These are phyloP conservation scores for Debaryomyces prosopidis DNA, from an alignment of 805 yeast species.

Conservation along the genomic window DNA sequence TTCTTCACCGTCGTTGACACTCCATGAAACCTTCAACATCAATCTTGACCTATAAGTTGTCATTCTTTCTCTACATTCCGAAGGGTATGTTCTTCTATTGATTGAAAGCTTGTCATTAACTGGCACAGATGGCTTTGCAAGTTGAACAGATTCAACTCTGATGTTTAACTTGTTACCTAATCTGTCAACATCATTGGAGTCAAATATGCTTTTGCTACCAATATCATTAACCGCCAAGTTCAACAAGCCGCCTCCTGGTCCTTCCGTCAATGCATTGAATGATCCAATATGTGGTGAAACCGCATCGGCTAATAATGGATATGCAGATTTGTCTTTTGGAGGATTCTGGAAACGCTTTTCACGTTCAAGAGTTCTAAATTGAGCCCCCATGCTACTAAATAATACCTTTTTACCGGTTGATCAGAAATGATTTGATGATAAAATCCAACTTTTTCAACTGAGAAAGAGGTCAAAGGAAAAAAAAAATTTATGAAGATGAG, in stretches of 20 bases:
- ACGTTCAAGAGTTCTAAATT: constrained; percentile 82
- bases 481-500: constrained; percentile 12
- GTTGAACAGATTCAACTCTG: constrained; percentile 86
- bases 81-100: constrained; percentile 78
- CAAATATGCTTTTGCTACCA: constrained; percentile 83
- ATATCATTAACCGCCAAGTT: constrained; percentile 87
- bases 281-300: constrained; percentile 95
- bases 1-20: constrained; percentile 86
- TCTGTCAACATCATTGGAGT: constrained; percentile 65
- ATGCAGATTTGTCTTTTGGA: constrained; percentile 81
- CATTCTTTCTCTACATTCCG: constrained; percentile 85
- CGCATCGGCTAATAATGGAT: constrained; percentile 82
- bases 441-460: neutral
- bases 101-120: constrained; percentile 69
- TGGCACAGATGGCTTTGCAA: constrained; percentile 80
- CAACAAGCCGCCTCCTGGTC: constrained; percentile 80
- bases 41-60: constrained; percentile 77
- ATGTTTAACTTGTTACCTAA: constrained; percentile 83
- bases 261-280: constrained; percentile 91
- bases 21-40: constrained; percentile 77
- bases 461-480: neutral
- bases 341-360: constrained; percentile 85
- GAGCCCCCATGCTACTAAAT: constrained; percentile 45
- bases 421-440: neutral
- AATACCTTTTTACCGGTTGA: neutral